phyloP scores from a whole-genome alignment of 495 filamentous ascomycete species.

The Aeminium ludgeri region DNA sequence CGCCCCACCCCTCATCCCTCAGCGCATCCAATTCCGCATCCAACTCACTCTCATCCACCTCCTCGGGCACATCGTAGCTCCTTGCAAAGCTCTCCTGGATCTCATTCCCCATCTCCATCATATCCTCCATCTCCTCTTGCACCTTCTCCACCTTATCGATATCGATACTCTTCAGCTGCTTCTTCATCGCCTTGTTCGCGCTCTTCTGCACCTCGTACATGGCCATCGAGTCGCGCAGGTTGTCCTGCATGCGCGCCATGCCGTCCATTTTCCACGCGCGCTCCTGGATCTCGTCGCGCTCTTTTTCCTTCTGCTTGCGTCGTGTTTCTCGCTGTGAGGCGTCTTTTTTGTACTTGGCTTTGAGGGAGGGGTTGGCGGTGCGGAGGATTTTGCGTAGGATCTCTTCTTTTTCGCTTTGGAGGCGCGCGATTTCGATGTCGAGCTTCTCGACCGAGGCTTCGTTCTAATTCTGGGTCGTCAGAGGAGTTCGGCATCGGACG shows the following conservation, averaged over 20 bases:
- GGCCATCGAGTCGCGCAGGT: slow-evolving; percentile 96
- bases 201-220: slow-evolving; percentile 95
- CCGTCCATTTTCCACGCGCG: slow-evolving; percentile 99
- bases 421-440: slow-evolving; percentile 84
- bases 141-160: slow-evolving; percentile 94
- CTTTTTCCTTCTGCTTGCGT: slow-evolving; percentile 87
- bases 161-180: slow-evolving; percentile 94
- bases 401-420: slow-evolving; percentile 71
- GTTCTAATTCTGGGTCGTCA: slow-evolving; percentile 43
- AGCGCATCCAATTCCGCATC: slow-evolving; percentile 93
- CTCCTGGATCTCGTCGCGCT: slow-evolving; percentile 85
- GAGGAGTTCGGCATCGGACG: slow-evolving; percentile 5
- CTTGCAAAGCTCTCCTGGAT: slow-evolving; percentile 91
- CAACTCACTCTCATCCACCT: slow-evolving; percentile 93
- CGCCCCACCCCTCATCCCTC: slow-evolving; percentile 60
- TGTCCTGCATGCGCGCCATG: slow-evolving; percentile 97
- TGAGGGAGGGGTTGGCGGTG: slow-evolving; percentile 81
- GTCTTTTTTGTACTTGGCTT: slow-evolving; percentile 87
- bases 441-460: slow-evolving; percentile 89
- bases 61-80: slow-evolving; percentile 90
- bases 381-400: slow-evolving; percentile 91
- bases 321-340: too few species aligned
- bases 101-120: slow-evolving; percentile 96
- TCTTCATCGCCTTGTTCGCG: slow-evolving; percentile 80
- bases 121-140: slow-evolving; percentile 97